Evolutionary conservation across 345 rosid genomes (phyloP), one percentile per base, ranked within the genome.

Genomic region (Euphorbia tirucalli): DNA sequence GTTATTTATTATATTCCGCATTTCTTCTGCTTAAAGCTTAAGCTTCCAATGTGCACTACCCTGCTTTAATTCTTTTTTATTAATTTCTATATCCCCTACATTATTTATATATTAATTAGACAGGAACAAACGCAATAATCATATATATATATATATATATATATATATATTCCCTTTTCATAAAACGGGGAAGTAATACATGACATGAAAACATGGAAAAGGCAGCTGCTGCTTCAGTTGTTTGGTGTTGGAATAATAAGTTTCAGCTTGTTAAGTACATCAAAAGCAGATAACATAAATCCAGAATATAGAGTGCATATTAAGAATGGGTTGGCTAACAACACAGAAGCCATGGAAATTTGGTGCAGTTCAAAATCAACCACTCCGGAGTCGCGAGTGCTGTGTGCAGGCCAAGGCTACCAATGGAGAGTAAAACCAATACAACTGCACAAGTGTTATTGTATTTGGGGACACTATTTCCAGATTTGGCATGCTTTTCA

Each of bases 401-500:
- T 80, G 4, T 6, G 22, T 9, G 62, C 57, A 0, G 78, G 83
- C 0, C 57, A 61, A 1, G 58, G 46, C 5, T 80, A 76, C 35
- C 35, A 41, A 1, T 80, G 70, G 70, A 13, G 0, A 1, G 71
- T 77, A 3, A 7, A 30, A 69, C 65, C 28, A 65, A 66, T 16
- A 7, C 54, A 22, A 0, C 0, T 30, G 66, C 21, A 73, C 22
- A 24, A 0, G 14, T 80, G 83, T 28, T 21, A 11, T n/a, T 71
- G 74, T 5, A n/a, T 44, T 2, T 59, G 73, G 76, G 27, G 59
- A n/a, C 7, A 9, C 2, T n/a, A 54, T 19, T 54, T 54, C 59
- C 59, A 54, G 15, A 54, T n/a, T 2, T 54, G 59, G 50, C 31
- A 35, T 21, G 63, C 72, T 2, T 69, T 30, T 69, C 48, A 54